These are phyloP conservation scores for Brassica juncea DNA, from an alignment of 345 rosid genomes.

Conservation along the genomic window DNA sequence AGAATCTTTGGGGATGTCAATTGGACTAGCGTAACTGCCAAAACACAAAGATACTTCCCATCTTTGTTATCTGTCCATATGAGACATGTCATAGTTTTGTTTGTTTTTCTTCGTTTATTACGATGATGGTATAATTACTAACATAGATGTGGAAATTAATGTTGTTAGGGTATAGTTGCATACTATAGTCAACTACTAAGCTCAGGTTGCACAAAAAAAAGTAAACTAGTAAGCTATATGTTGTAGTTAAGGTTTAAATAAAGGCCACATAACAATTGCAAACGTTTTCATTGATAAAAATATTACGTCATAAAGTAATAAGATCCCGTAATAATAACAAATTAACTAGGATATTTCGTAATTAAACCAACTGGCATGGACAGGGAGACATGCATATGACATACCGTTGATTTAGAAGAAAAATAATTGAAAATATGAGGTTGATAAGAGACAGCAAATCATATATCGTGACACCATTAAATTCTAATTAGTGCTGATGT, in stretches of 20 bases:
- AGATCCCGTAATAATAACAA: constrained; percentile 11
- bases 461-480: constrained; percentile 7
- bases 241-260: not conserved
- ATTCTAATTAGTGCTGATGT: constrained; percentile 33
- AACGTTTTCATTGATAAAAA: not conserved
- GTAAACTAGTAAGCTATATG: not conserved
- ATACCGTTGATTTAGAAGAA: not conserved
- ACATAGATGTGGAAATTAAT: not conserved
- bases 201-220: not conserved
- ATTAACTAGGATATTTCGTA: not conserved
- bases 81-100: not conserved
- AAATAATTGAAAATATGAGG: constrained; percentile 11
- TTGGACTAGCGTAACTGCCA: constrained; percentile 30
- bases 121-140: constrained; percentile 1
- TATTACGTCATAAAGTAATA: constrained; percentile 2
- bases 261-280: not conserved
- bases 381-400: constrained; percentile 15
- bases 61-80: constrained; percentile 14
- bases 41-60: constrained; percentile 27
- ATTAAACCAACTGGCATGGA: constrained; percentile 16
- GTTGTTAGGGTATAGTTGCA: not conserved
- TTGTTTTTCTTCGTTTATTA: constrained; percentile 16
- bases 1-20: constrained; percentile 31
- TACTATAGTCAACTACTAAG: not conserved
- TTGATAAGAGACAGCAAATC: constrained; percentile 31